A percentile compares a stretch with the other conserved stretches of the same genome.
These are phyloP conservation scores for Cryomyces minteri DNA, from an alignment of 495 filamentous ascomycete species.

Conservation along the genomic window DNA sequence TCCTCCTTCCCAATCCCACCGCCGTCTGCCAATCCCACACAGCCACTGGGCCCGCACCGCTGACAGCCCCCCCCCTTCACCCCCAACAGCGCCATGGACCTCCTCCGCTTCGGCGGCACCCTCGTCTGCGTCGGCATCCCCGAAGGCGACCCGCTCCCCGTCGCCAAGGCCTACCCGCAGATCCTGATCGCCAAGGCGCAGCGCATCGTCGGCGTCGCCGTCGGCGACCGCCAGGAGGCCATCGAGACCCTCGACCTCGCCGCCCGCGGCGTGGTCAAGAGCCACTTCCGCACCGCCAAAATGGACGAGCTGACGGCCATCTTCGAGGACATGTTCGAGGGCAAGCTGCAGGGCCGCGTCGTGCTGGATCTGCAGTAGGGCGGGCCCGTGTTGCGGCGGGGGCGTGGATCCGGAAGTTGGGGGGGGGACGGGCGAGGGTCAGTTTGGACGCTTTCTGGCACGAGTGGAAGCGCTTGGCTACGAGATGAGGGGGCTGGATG, in stretches of 20 bases:
- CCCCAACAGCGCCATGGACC: no score
- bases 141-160: slow-evolving; percentile 36
- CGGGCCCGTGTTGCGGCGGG: no score
- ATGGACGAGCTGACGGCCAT: slow-evolving; percentile 39
- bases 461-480: no score
- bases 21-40: no score
- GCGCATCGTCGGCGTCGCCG: slow-evolving; percentile 40
- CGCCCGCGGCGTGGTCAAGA: slow-evolving; percentile 39
- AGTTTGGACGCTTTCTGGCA: no score
- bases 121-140: slow-evolving; percentile 52
- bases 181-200: slow-evolving; percentile 31
- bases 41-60: no score
- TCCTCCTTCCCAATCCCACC: no score
- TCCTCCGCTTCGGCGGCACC: slow-evolving; percentile 36
- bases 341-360: slow-evolving; percentile 19
- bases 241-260: slow-evolving; percentile 49
- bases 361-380: slow-evolving; percentile 15
- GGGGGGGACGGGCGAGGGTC: no score
- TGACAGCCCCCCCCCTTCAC: no score
- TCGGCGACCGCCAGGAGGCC: slow-evolving; percentile 46
- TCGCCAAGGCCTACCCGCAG: slow-evolving; percentile 34
- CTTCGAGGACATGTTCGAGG: slow-evolving; percentile 13
- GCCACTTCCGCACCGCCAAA: slow-evolving; percentile 36
- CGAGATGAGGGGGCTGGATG: no score
- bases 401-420: no score